Percentiles rank a stretch among this genome's conserved stretches.
Conservation (phyloP, 805 yeast species). For the Yamadazyma ubonensis region DNA sequence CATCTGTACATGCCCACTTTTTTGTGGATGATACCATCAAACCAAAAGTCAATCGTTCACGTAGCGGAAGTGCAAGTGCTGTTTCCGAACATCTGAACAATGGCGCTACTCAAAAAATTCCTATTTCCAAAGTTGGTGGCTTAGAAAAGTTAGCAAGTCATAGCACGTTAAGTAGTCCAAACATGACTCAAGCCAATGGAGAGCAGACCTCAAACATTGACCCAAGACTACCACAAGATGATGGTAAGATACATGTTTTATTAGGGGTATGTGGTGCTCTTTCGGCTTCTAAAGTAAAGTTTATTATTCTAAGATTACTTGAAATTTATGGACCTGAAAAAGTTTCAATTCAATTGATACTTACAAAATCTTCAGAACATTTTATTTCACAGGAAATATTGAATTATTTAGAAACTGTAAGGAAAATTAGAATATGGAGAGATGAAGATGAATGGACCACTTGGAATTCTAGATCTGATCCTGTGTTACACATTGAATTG, state of each 20-base stretch:
- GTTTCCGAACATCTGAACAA: conserved; percentile 22
- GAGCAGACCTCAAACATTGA: conserved; percentile 55
- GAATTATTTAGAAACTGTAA: conserved; percentile 34
- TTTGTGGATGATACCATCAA: conserved; percentile 66
- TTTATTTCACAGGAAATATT: conserved; percentile 50
- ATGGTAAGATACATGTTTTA: conserved; percentile 54
- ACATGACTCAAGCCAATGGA: conserved; percentile 3
- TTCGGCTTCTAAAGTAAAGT: conserved; percentile 50
- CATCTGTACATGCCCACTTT: conserved; percentile 79
- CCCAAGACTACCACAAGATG: conserved; percentile 48
- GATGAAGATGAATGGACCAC: conserved; percentile 63
- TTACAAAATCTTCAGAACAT: conserved; percentile 53
- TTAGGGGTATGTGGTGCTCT: conserved; percentile 61
- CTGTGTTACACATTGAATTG: conserved; percentile 90
- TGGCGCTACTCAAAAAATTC: background rate
- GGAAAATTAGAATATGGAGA: conserved; percentile 53
- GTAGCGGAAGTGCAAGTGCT: conserved; percentile 37
- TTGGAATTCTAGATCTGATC: conserved; percentile 83
- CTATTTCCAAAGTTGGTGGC: conserved; percentile 9
- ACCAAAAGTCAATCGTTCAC: conserved; percentile 32
- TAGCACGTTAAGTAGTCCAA: conserved; percentile 10
- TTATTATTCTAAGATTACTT: conserved; percentile 50
- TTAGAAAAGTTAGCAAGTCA: conserved; percentile 13
- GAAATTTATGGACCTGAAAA: conserved; percentile 52
- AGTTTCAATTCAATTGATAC: conserved; percentile 52